Conservation (phyloP, 768 basidiomycete genomes). For the Termitomyces eurrhizus region DNA sequence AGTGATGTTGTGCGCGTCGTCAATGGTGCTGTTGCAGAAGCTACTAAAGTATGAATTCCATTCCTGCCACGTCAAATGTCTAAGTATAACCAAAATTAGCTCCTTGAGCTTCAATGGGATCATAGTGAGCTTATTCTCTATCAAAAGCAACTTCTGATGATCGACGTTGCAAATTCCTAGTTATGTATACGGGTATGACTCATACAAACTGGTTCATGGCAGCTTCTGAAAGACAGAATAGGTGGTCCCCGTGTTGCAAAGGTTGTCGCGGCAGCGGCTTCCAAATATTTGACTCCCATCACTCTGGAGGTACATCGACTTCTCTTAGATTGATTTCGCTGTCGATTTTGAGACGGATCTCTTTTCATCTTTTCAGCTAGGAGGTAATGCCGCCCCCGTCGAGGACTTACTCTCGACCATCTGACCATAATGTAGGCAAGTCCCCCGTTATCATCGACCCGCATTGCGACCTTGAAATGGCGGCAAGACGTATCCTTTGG, state of each 20-base stretch:
- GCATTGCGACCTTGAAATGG: conserved; percentile 56
- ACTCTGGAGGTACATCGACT: conserved; percentile 33
- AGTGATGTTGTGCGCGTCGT: conserved; percentile 59
- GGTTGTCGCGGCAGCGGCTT: conserved; percentile 71
- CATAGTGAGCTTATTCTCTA: conserved; percentile 32
- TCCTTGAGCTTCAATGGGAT: conserved; percentile 71
- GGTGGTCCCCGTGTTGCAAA: conserved; percentile 57
- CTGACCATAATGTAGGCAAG: conserved; percentile 41
- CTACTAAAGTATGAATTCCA: conserved; percentile 40
- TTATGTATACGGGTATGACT: conserved; percentile 58
- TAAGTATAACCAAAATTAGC: conserved; percentile 27
- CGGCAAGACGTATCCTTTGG: conserved; percentile 75
- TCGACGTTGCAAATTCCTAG: conserved; percentile 23
- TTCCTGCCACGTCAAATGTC: background rate
- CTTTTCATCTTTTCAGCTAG: conserved; percentile 36
- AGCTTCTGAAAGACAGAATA: background rate
- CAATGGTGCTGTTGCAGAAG: conserved; percentile 64
- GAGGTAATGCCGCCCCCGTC: conserved; percentile 22
- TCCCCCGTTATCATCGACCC: conserved; percentile 75
- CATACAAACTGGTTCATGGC: background rate
- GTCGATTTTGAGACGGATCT: background rate
- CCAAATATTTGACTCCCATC: conserved; percentile 70
- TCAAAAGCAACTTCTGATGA: background rate
- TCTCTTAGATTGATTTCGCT: background rate
- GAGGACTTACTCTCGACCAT: background rate